Evolutionary conservation across 2,329 filamentous ascomycete species (phyloP).

Genomic region (Chaetoscypha palmicola): DNA sequence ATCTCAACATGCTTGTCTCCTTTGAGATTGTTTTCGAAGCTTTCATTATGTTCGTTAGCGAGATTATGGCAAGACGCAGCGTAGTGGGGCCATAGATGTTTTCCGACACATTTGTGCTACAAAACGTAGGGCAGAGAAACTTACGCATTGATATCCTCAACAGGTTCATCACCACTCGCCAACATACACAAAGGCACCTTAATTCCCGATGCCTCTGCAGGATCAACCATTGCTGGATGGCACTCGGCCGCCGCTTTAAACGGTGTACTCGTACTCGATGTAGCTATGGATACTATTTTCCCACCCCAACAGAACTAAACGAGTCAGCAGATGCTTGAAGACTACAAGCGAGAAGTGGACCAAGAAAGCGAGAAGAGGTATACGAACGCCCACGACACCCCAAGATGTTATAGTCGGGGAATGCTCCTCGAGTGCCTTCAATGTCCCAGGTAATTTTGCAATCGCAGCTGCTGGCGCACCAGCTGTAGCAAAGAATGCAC

Average conservation of each 20-base stretch:
- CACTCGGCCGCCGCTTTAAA: constrained; percentile 48
- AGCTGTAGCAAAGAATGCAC: constrained; percentile 45
- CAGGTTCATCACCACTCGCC: constrained; percentile 57
- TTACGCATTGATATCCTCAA: constrained; percentile 37
- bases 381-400: constrained; percentile 24
- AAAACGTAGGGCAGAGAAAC: too few relatives aligned
- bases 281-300: constrained; percentile 26
- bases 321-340: too few relatives aligned
- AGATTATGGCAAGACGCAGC: too few relatives aligned
- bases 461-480: constrained; percentile 31
- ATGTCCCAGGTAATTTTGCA: constrained; percentile 46
- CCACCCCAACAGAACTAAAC: constrained; percentile 32
- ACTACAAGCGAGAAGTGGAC: too few relatives aligned
- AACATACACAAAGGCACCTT: constrained; percentile 56
- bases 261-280: constrained; percentile 24
- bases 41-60: too few relatives aligned
- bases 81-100: too few relatives aligned
- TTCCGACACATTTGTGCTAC: too few relatives aligned
- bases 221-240: constrained; percentile 59
- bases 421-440: constrained; percentile 39
- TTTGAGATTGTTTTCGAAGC: constrained; percentile 38
- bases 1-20: constrained; percentile 42
- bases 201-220: constrained; percentile 51
- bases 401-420: constrained; percentile 47
- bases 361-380: too few relatives aligned